Evolutionary conservation across 441 rosid genomes (phyloP).

Genomic region (Croton laevigatus): DNA sequence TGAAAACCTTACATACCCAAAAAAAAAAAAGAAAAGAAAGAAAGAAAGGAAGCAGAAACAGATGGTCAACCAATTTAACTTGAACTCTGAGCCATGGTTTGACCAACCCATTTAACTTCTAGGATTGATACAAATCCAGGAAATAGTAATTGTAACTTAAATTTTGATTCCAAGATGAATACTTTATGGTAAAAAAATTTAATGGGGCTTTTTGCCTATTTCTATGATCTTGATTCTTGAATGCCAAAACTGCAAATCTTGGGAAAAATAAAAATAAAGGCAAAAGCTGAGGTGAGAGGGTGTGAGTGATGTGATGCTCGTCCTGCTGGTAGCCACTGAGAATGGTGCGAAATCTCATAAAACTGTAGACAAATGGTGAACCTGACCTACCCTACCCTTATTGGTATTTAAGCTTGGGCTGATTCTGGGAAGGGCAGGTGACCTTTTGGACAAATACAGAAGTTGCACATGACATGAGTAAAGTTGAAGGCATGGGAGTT

Average conservation of each 20-base stretch:
- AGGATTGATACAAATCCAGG: not conserved
- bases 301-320: not conserved
- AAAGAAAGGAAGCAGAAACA: too few species aligned
- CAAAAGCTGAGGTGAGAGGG: too few species aligned
- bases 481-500: not conserved
- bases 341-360: conserved; percentile 10
- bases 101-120: not conserved
- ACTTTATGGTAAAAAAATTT: not conserved
- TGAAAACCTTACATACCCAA: too few species aligned
- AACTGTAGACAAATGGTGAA: not conserved
- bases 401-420: not conserved
- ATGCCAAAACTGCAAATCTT: not conserved
- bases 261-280: conserved; percentile 2
- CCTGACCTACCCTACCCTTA: not conserved
- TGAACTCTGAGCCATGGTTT: conserved; percentile 6
- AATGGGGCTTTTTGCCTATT: not conserved
- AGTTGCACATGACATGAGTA: conserved; percentile 21
- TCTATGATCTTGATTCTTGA: not conserved
- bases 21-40: too few species aligned
- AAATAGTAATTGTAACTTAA: too few species aligned
- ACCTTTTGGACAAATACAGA: conserved; percentile 2
- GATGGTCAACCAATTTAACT: not conserved
- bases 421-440: not conserved
- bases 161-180: conserved; percentile 6
- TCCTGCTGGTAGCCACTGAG: conserved; percentile 2